Evolutionary conservation across 441 rosid genomes (phyloP).

Genomic region (Populus hybrid): DNA sequence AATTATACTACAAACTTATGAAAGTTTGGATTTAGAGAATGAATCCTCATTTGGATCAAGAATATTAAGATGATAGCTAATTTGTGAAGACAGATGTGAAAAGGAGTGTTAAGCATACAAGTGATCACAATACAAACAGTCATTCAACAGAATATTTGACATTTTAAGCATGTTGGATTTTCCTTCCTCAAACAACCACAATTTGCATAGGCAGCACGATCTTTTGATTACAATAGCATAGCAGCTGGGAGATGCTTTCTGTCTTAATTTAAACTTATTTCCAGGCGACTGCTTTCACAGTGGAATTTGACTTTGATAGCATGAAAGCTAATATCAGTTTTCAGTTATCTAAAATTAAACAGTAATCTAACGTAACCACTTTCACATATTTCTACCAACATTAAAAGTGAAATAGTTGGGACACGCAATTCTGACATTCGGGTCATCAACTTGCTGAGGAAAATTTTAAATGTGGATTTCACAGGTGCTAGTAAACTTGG

Average conservation of each 20-base stretch:
- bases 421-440: neutral
- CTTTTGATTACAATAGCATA: neutral
- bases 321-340: neutral
- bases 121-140: neutral
- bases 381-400: neutral
- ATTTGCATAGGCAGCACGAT: neutral
- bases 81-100: neutral
- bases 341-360: neutral
- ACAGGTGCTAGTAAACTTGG: neutral
- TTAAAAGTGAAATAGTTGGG: neutral
- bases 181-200: neutral
- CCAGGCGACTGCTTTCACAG: neutral
- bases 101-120: neutral
- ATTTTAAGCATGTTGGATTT: neutral
- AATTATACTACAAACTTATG: neutral
- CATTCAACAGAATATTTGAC: neutral
- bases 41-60: neutral
- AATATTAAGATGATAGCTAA: neutral
- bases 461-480: neutral
- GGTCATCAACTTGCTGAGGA: neutral
- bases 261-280: neutral
- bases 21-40: neutral
- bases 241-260: neutral
- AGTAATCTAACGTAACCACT: neutral
- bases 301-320: neutral